Base-by-base conservation (phyloP, 352 stramenopile genomes). In the Aphanomyces stellatus region DNA sequence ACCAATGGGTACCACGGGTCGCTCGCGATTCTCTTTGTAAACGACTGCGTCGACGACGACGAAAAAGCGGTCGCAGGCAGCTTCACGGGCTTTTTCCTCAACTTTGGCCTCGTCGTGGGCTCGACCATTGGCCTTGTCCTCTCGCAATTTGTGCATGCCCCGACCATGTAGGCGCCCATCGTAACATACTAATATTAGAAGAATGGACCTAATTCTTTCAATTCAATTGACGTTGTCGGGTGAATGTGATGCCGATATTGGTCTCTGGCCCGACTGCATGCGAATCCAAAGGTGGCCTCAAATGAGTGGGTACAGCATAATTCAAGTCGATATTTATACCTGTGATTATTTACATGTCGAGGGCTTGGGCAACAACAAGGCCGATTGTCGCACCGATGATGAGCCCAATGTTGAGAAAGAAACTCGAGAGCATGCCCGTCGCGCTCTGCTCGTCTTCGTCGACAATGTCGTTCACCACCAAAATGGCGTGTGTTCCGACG, bases 11-110 rank as follows among this genome's bases (percentile, higher is more conserved):
- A 91, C 70, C 42, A 92, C 41, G 84, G 86, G 28, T 90, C 86
- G 27, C 69, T 94, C 27, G 77, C 75, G 10, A 89, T 94, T 67
- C 84, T 94, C 41, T 87, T 94, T 31, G 80, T 94, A 35, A 88
- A 80, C 55, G 86, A 95, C 72, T 88, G 72, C 71, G 81, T 91
- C 11, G 75, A 89, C 30, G 65, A 71, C 0, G 75, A 90, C 34
- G 83, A 95, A 40, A 79, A 87, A 62, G 74, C 77, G n/a, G 64
- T 92, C 8, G 87, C 82, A 4, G 86, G 83, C 1, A 76, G 79
- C 30, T 94, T 92, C 65, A 94, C 86, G 43, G 90, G 86, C 56
- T 92, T 92, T 62, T 91, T 90, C 66, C 69, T 94, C 31, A 92
- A 94, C 69, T 82, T 85, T 53, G 86, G 86, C 2, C 80, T 94